Base-by-base conservation (phyloP, 768 basidiomycete species). In the Amanita pseudoporphyria region DNA sequence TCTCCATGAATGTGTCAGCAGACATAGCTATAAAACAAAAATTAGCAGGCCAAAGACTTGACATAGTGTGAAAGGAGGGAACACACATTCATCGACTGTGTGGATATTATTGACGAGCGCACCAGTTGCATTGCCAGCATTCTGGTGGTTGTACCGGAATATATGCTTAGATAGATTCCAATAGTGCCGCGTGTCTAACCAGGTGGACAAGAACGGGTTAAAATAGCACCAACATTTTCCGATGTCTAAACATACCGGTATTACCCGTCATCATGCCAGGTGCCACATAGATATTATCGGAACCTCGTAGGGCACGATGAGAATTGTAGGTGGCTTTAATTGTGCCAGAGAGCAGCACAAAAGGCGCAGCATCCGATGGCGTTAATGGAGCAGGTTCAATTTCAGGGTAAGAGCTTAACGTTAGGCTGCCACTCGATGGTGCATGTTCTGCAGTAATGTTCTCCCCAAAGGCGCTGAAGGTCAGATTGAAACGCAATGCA, bases 361-460 rank as follows among this genome's bases (percentile, higher is more conserved):
- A 84, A 14, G 78, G 68, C 10, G 58, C 63, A 28, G 72, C 70
- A 24, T 68, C 66, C 9, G 67, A 69, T 54, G 79, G 70, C 42
- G 83, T 78, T 32, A 84, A 63, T 0, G 83, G 84, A 2, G 87
- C 84, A 13, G 84, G 84, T 54, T 85, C 81, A 6, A 85, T 64
- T 6, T 70, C 74, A 3, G 65, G 68, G 12, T 48, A 66, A 79
- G 0, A 76, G 35, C 65, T 72, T 22, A 87, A 66, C 2, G 63
- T 71, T 39, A 87, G 60, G 1, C 64, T 67, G 9, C 83, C 81
- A 10, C 56, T 61, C 1, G 69, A 59, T 7, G 70, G 58, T 9
- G 56, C 58, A n/a, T 64, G 57, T 35, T 55, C 55, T 38, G 63
- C 58, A 7, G 69, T 67, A 22, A 78, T 54, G 45, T 52, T 56